These are phyloP conservation scores for Truncatella angustata DNA, from an alignment of 2,329 filamentous ascomycete species.

Conservation along the genomic window DNA sequence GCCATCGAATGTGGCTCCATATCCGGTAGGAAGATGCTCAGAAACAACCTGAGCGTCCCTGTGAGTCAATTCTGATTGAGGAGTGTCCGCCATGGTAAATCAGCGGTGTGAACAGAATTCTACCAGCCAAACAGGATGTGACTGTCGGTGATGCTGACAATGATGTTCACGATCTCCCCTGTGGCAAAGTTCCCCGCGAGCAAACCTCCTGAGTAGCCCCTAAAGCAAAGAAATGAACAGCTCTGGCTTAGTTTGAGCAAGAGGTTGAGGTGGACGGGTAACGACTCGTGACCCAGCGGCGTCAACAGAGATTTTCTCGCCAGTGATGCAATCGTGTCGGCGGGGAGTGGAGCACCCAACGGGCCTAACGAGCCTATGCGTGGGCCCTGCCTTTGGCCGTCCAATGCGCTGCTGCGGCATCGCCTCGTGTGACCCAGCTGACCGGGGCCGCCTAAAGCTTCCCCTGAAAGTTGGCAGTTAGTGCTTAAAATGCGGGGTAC, in stretches of 20 bases:
- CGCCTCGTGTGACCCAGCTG: too few species aligned
- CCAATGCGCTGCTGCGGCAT: too few species aligned
- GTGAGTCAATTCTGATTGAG: slow-evolving; percentile 14
- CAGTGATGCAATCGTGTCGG: neutral
- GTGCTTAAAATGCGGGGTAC: too few species aligned
- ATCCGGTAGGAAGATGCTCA: slow-evolving; percentile 38
- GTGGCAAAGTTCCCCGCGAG: neutral
- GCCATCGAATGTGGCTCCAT: slow-evolving; percentile 40
- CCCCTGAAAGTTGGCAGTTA: too few species aligned
- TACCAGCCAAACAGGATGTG: neutral
- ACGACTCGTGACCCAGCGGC: neutral
- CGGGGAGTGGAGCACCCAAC: too few species aligned
- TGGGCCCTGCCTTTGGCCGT: too few species aligned
- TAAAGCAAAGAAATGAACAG: neutral
- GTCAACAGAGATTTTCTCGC: neutral
- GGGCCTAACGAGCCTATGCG: too few species aligned
- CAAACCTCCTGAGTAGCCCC: neutral
- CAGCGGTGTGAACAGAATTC: neutral
- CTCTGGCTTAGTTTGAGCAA: neutral
- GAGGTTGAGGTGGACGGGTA: neutral
- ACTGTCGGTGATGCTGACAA: neutral
- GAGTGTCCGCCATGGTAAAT: slow-evolving; percentile 7
- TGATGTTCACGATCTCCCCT: neutral
- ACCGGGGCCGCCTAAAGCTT: too few species aligned
- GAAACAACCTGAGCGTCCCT: slow-evolving; percentile 34